Percentiles rank a stretch among this genome's conserved stretches.
Conservation (phyloP, 2,329 filamentous ascomycete genomes). For the Geosmithia putterillii region DNA sequence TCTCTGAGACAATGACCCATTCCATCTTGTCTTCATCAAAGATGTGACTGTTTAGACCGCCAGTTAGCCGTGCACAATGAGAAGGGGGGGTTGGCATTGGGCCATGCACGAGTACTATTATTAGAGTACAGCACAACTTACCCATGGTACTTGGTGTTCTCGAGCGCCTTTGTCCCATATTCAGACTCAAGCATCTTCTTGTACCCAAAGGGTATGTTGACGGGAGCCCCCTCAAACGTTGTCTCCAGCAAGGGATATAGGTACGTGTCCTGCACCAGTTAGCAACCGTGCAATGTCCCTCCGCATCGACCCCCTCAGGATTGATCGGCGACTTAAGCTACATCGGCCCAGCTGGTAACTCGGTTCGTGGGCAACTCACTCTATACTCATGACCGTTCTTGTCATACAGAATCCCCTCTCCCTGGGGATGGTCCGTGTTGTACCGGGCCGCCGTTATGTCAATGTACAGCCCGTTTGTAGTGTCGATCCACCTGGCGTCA, state of each 20-base stretch:
- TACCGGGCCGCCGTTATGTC: constrained; percentile 39
- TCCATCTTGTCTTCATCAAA: constrained; percentile 21
- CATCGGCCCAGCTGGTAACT: background rate
- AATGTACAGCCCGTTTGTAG: constrained; percentile 32
- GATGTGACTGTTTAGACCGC: constrained; percentile 17
- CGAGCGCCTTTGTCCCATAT: constrained; percentile 40
- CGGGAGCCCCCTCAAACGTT: constrained; percentile 53
- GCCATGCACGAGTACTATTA: too few relatives aligned
- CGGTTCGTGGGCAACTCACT: constrained; percentile 13
- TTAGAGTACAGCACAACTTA: constrained; percentile 24
- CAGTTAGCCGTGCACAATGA: constrained; percentile 6
- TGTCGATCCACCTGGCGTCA: constrained; percentile 37
- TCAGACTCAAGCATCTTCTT: constrained; percentile 45
- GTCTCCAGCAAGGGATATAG: constrained; percentile 60
- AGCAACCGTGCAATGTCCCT: too few relatives aligned
- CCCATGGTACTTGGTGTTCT: constrained; percentile 37
- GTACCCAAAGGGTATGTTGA: constrained; percentile 53
- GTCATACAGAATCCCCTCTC: constrained; percentile 33
- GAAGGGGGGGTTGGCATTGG: background rate
- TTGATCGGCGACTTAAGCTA: too few relatives aligned
- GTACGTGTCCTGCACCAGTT: constrained; percentile 31
- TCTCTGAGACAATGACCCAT: background rate
- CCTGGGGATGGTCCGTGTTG: constrained; percentile 26
- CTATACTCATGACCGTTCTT: constrained; percentile 38
- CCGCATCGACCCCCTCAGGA: too few relatives aligned